These are phyloP conservation scores for Coelastrella sp. DNA, from an alignment of 139 green algal species.

Conservation along the genomic window DNA sequence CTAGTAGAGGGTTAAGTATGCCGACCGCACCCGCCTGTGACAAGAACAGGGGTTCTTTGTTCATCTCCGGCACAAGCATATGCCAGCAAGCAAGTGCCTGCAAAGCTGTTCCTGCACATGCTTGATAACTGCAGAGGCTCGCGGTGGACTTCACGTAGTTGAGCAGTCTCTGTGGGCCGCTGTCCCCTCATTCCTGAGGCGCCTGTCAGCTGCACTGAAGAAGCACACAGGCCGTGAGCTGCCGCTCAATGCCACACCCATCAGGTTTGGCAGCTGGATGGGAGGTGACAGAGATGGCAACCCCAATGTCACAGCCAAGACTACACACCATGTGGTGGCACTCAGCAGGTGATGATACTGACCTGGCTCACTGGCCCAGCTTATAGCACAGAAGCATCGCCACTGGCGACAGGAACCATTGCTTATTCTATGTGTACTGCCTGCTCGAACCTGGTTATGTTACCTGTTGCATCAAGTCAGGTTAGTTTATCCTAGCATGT, in stretches of 20 bases:
- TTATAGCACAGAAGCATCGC: too few species aligned
- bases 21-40: too few species aligned
- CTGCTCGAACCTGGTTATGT: too few species aligned
- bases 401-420: background rate
- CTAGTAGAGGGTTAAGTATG: too few species aligned
- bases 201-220: slow-evolving; percentile 84
- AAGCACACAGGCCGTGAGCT: slow-evolving; percentile 87
- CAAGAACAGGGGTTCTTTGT: too few species aligned
- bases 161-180: slow-evolving; percentile 93
- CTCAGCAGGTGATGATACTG: slow-evolving; percentile 39
- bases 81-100: background rate
- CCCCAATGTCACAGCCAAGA: slow-evolving; percentile 91
- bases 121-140: slow-evolving; percentile 82
- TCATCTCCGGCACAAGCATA: background rate
- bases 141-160: slow-evolving; percentile 94
- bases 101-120: background rate
- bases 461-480: too few species aligned
- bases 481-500: too few species aligned
- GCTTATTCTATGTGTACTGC: too few species aligned
- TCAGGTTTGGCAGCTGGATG: slow-evolving; percentile 94
- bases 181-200: slow-evolving; percentile 87
- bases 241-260: slow-evolving; percentile 80
- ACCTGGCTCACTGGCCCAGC: too few species aligned
- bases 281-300: slow-evolving; percentile 97
- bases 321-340: slow-evolving; percentile 49